Conservation (phyloP, 1,284 basidiomycete species). For the Ustilago tritici region DNA sequence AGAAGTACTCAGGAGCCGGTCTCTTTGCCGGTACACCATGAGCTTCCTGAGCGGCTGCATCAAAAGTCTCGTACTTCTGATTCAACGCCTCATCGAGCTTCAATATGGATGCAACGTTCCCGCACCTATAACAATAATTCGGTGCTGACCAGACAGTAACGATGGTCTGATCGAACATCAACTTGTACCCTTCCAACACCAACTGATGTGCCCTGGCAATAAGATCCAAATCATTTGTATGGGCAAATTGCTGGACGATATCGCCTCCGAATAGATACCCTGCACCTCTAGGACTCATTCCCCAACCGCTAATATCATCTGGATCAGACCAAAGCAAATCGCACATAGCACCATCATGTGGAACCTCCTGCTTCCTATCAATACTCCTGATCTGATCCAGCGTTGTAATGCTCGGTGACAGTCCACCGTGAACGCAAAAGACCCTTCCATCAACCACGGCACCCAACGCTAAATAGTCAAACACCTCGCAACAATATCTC, state of each 20-base stretch:
- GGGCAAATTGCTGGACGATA: conserved; percentile 88
- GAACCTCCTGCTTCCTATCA: conserved; percentile 96
- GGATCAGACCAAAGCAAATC: conserved; percentile 99
- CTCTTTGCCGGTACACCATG: conserved; percentile 65
- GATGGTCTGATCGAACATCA: conserved; percentile 95
- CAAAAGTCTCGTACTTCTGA: conserved; percentile 67
- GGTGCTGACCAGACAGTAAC: conserved; percentile 99
- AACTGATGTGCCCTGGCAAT: conserved; percentile 97
- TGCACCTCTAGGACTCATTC: conserved; percentile 93
- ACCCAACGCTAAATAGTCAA: conserved; percentile 93
- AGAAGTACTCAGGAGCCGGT: conserved; percentile 65
- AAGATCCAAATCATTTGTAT: conserved; percentile 91
- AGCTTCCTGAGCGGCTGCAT: conserved; percentile 63
- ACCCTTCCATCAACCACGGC: conserved; percentile 96
- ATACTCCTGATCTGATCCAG: conserved; percentile 83
- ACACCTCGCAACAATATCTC: conserved; percentile 98
- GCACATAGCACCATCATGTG: conserved; percentile 99
- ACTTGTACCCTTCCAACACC: conserved; percentile 95
- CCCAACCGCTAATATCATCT: conserved; percentile 77
- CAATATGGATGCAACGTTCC: conserved; percentile 66
- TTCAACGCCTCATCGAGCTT: conserved; percentile 67
- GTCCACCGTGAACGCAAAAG: conserved; percentile 90
- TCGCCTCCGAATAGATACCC: conserved; percentile 95
- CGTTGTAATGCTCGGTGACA: conserved; percentile 74
- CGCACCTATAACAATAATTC: conserved; percentile 87